phyloP scores from a whole-genome alignment of 1,284 basidiomycete species.

The Leccinum solheimii region DNA sequence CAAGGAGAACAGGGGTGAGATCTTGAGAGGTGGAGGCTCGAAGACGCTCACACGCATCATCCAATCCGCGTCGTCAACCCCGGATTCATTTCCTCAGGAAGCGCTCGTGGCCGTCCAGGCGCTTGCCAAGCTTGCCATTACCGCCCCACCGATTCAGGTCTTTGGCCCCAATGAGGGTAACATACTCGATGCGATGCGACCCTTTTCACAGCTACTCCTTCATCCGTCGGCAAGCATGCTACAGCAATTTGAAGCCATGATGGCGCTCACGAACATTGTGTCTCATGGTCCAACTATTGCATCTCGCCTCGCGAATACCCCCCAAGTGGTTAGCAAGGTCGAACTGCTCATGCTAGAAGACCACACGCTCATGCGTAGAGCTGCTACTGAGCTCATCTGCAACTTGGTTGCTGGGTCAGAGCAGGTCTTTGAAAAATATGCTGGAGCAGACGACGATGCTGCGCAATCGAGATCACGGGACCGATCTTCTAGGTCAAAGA shows the following conservation, averaged over 20 bases:
- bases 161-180: conserved; percentile 81
- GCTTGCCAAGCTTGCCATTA: conserved; percentile 90
- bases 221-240: conserved; percentile 69
- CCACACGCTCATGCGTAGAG: conserved; percentile 79
- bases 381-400: conserved; percentile 91
- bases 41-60: conserved; percentile 67
- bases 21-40: conserved; percentile 83
- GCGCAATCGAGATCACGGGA: conserved; percentile 49
- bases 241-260: conserved; percentile 89
- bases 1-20: conserved; percentile 71
- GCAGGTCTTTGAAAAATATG: conserved; percentile 70
- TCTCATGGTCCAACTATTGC: conserved; percentile 73
- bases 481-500: conserved; percentile 52
- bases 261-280: conserved; percentile 95
- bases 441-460: conserved; percentile 39
- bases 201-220: conserved; percentile 70
- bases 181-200: conserved; percentile 78
- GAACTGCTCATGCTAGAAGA: conserved; percentile 87
- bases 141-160: conserved; percentile 84
- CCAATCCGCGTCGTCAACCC: conserved; percentile 37
- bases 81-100: conserved; percentile 28
- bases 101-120: conserved; percentile 77
- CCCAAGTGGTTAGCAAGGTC: conserved; percentile 66
- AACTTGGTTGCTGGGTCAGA: conserved; percentile 85
- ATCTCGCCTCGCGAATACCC: conserved; percentile 57